Evolutionary conservation across 1,284 basidiomycete genomes (phyloP).

Genomic region (Cerrena zonata): DNA sequence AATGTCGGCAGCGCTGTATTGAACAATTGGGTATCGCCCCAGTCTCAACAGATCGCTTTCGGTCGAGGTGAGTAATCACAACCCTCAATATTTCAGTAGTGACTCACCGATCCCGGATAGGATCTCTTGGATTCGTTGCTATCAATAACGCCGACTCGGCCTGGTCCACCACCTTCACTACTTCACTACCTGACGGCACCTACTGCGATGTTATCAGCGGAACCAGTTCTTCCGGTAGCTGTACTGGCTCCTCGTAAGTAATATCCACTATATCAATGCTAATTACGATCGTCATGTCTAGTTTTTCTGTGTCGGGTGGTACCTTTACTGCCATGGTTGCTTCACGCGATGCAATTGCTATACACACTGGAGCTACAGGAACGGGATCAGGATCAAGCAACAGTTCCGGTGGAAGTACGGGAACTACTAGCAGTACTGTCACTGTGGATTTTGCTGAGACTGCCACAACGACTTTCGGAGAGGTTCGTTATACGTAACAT

Average conservation of each 20-base stretch:
- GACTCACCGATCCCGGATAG: no score
- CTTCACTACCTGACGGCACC: conserved; percentile 47
- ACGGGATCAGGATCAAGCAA: conserved; percentile 6
- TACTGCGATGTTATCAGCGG: conserved; percentile 66
- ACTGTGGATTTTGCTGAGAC: conserved; percentile 47
- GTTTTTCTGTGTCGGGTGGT: conserved; percentile 48
- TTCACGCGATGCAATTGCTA: conserved; percentile 51
- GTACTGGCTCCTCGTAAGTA: conserved; percentile 47
- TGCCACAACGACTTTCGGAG: conserved; percentile 50
- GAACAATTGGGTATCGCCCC: conserved; percentile 52
- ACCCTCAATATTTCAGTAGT: neutral
- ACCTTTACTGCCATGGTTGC: conserved; percentile 47
- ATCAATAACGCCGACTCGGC: conserved; percentile 56
- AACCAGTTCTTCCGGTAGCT: conserved; percentile 31
- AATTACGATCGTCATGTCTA: conserved; percentile 18
- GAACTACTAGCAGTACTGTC: conserved; percentile 28
- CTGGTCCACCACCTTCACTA: conserved; percentile 53
- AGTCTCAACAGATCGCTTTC: conserved; percentile 56
- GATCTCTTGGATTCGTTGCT: conserved; percentile 51
- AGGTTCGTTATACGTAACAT: conserved; percentile 34
- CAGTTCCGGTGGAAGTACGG: conserved; percentile 10
- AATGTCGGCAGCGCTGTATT: conserved; percentile 45
- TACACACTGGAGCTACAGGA: conserved; percentile 44
- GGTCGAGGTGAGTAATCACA: conserved; percentile 49
- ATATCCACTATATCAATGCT: neutral